phyloP scores from a whole-genome alignment of 257 asterid species.

The Leonotis leonurus region DNA sequence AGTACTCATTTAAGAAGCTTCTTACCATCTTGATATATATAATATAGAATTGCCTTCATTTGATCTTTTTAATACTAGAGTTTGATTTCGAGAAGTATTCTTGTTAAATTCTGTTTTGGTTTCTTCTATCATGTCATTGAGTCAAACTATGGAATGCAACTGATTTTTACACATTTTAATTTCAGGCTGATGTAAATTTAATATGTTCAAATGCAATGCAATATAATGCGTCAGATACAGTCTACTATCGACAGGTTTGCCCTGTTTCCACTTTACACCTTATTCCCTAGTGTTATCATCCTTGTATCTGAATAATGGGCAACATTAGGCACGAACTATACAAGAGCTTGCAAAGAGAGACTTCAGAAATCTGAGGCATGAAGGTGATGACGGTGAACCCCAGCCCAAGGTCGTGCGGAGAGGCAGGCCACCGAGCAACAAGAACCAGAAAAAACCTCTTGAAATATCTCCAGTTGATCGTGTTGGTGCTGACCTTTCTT shows the following conservation, averaged over 20 bases:
- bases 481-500: constrained; percentile 49
- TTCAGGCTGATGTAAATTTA: constrained; percentile 82
- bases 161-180: constrained; percentile 8
- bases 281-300: background rate
- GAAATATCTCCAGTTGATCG: constrained; percentile 55
- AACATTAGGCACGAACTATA: constrained; percentile 68
- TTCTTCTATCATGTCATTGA: background rate
- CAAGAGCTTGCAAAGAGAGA: constrained; percentile 83
- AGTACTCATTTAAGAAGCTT: too few relatives aligned
- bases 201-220: constrained; percentile 95
- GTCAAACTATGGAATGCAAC: background rate
- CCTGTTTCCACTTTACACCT: background rate
- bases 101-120: background rate
- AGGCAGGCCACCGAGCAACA: constrained; percentile 87
- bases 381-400: constrained; percentile 82
- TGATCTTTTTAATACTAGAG: background rate
- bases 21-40: background rate
- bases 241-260: constrained; percentile 82
- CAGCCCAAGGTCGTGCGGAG: constrained; percentile 84
- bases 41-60: background rate
- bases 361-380: constrained; percentile 72
- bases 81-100: background rate
- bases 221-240: constrained; percentile 79
- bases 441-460: constrained; percentile 49
- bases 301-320: constrained; percentile 23